A percentile compares a stretch with the other conserved stretches of the same genome.
Conservation (phyloP, 805 yeast species). For the Metschnikowia continentalis region DNA sequence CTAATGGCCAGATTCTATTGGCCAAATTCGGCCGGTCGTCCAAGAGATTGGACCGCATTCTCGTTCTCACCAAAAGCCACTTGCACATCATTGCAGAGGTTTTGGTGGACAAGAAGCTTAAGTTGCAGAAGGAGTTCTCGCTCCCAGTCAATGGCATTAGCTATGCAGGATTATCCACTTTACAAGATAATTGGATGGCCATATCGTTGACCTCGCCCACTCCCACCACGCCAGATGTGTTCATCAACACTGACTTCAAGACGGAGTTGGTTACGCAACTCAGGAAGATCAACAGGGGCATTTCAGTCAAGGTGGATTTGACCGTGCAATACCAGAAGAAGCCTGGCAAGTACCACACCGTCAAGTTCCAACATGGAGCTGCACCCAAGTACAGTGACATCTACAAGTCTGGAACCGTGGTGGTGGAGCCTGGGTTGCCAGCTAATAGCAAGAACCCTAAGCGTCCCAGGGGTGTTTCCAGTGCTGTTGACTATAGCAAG, state of each 20-base stretch:
- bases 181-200: constrained; percentile 93
- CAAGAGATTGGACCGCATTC: constrained; percentile 65
- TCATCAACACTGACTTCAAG: constrained; percentile 77
- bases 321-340: constrained; percentile 83
- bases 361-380: constrained; percentile 62
- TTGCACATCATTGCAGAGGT: constrained; percentile 73
- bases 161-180: constrained; percentile 62
- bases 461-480: constrained; percentile 60
- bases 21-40: constrained; percentile 94
- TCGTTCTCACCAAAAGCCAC: constrained; percentile 59
- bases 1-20: constrained; percentile 73
- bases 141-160: constrained; percentile 58
- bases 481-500: constrained; percentile 40
- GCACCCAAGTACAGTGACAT: constrained; percentile 60
- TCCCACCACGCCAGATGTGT: constrained; percentile 64
- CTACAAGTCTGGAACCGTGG: constrained; percentile 86
- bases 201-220: constrained; percentile 47
- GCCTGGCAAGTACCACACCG: constrained; percentile 75
- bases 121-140: constrained; percentile 58
- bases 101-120: constrained; percentile 53
- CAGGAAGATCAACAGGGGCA: constrained; percentile 53
- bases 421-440: constrained; percentile 76
- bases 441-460: constrained; percentile 65
- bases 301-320: constrained; percentile 64
- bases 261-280: constrained; percentile 82